Conservation (phyloP, 2,329 filamentous ascomycete species). For the Corniculantispora saksenae region DNA sequence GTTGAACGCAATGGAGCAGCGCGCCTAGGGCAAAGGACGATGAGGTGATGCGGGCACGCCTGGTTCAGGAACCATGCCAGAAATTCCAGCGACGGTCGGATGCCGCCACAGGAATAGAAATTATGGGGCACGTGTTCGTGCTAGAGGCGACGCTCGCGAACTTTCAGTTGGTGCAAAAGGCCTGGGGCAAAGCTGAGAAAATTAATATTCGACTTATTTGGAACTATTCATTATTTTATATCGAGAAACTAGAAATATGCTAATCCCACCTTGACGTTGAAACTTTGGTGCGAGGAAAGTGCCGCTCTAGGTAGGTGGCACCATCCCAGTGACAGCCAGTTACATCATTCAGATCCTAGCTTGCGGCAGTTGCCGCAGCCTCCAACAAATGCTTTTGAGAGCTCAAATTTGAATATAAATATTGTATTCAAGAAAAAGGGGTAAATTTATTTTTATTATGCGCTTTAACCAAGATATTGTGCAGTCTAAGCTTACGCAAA, state of each 20-base stretch:
- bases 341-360: background rate
- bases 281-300: background rate
- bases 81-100: background rate
- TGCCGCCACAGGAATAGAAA: background rate
- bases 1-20: background rate
- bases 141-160: background rate
- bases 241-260: no score
- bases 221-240: no score
- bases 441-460: background rate
- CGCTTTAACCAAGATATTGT: slow-evolving; percentile 15
- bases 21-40: background rate
- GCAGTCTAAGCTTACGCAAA: slow-evolving; percentile 35
- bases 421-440: background rate
- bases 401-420: background rate
- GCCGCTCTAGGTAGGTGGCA: background rate
- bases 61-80: background rate
- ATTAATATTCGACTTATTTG: background rate
- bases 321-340: background rate
- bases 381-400: background rate
- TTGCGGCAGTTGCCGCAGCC: background rate
- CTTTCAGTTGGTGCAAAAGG: background rate
- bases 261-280: background rate
- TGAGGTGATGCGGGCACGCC: background rate
- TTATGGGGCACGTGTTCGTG: slow-evolving; percentile 5
- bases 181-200: background rate